Percentiles rank a stretch among this genome's conserved stretches.
These are phyloP conservation scores for Sindora glabra DNA, from an alignment of 306 rosid species.

Conservation along the genomic window DNA sequence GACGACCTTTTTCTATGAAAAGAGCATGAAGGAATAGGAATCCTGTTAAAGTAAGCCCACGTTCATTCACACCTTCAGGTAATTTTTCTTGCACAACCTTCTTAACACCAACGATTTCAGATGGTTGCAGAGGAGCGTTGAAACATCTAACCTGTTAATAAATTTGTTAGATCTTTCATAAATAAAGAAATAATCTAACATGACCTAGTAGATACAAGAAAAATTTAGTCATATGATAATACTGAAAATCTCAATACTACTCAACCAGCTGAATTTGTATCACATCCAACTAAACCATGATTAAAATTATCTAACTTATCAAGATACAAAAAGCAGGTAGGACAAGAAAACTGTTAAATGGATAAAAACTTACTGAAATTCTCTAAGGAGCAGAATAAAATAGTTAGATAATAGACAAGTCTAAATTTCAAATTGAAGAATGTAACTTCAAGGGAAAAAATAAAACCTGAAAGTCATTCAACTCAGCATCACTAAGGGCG, in stretches of 20 bases:
- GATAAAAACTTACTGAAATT: no score
- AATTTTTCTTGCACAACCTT: slow-evolving; percentile 87
- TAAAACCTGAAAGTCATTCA: slow-evolving; percentile 38
- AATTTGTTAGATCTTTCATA: slow-evolving; percentile 15
- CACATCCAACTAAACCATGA: no score
- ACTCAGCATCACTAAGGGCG: slow-evolving; percentile 49
- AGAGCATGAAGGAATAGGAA: slow-evolving; percentile 96
- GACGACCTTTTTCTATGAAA: slow-evolving; percentile 93
- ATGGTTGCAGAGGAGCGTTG: slow-evolving; percentile 93
- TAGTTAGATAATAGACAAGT: not conserved
- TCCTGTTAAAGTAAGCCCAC: slow-evolving; percentile 93
- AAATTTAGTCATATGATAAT: no score
- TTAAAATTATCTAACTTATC: no score
- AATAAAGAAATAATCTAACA: no score
- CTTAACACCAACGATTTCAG: slow-evolving; percentile 88
- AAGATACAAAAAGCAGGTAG: no score
- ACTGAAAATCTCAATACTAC: no score
- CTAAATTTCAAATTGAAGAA: slow-evolving; percentile 5
- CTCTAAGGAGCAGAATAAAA: no score
- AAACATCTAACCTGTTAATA: slow-evolving; percentile 87
- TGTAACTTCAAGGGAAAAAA: not conserved
- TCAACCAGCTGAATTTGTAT: no score
- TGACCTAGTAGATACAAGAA: no score
- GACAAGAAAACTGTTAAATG: no score
- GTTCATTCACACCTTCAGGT: slow-evolving; percentile 95